Evolutionary conservation across 2,329 filamentous ascomycete genomes (phyloP), one percentile per base, ranked within the genome.

Genomic region (Sarocladium brachiariae): DNA sequence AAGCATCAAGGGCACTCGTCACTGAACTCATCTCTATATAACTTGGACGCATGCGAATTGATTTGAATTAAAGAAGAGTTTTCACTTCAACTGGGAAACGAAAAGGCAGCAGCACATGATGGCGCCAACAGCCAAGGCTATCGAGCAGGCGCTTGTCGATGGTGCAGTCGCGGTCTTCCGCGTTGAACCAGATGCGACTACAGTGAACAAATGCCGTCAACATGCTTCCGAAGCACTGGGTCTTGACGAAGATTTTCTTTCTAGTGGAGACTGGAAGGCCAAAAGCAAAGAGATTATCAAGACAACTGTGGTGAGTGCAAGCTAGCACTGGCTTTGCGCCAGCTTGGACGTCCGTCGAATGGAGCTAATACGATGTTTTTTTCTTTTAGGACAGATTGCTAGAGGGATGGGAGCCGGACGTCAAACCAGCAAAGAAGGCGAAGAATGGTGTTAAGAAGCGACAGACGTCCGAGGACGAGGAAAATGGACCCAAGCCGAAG

Each of bases 261-360:
- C 67, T 13, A 55, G 60, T 2, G 64, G 55, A 0, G 64, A 73
- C 14, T 84, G 81, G 81, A 83, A 84, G 61, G 61, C 66, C 4
- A 74, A 70, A 56, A 83, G 79, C 62, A 84, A 83, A 58, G 60
- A 63, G 1, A 58, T 83, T n/a, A 81, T 84, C 55, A 75, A 75
- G 49, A 65, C 67, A 16, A 67, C 71, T 45, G 72, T 76, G n/a
- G 81, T 83, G 70, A 55, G 76, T 70, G 16, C 10, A 10, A 14
- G 19, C 39, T 11, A 23, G n/a, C n/a, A n/a, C n/a, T n/a, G n/a
- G n/a, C n/a, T n/a, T n/a, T n/a, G n/a, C n/a, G n/a, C n/a, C n/a
- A n/a, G n/a, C n/a, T n/a, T n/a, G n/a, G n/a, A n/a, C n/a, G n/a
- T n/a, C n/a, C n/a, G n/a, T n/a, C n/a, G n/a, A n/a, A n/a, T n/a